Conservation (phyloP, 768 basidiomycete species). For the Psilocybe cyanescens region DNA sequence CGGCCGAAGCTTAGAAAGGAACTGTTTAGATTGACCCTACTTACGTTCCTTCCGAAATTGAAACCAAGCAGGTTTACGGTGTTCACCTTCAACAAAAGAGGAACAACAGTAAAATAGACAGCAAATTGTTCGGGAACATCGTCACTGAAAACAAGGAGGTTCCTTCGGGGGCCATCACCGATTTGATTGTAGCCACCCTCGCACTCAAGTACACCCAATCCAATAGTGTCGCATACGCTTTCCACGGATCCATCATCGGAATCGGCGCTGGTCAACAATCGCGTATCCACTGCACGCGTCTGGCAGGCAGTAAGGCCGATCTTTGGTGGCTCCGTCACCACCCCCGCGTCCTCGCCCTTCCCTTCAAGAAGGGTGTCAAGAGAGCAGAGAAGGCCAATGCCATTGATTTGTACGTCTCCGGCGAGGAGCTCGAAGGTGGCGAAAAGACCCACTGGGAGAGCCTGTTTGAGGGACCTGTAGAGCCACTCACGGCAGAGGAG, state of each 20-base stretch:
- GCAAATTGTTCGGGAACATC: slow-evolving; percentile 80
- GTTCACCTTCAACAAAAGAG: slow-evolving; percentile 87
- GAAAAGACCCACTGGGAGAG: slow-evolving; percentile 93
- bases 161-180: slow-evolving; percentile 75
- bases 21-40: slow-evolving; percentile 78
- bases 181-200: slow-evolving; percentile 94
- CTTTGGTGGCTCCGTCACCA: slow-evolving; percentile 99
- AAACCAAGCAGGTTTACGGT: slow-evolving; percentile 96
- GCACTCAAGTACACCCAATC: slow-evolving; percentile 99
- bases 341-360: slow-evolving; percentile 86
- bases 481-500: slow-evolving; percentile 68
- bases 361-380: slow-evolving; percentile 98
- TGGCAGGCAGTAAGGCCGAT: slow-evolving; percentile 98
- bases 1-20: not conserved
- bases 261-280: slow-evolving; percentile 99
- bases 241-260: slow-evolving; percentile 90
- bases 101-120: slow-evolving; percentile 88
- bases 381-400: slow-evolving; percentile 98
- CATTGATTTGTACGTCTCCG: slow-evolving; percentile 94
- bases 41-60: slow-evolving; percentile 78
- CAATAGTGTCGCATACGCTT: slow-evolving; percentile 96
- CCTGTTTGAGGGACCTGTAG: slow-evolving; percentile 76
- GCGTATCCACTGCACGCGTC: slow-evolving; percentile 97
- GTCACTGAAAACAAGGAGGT: slow-evolving; percentile 90
- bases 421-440: slow-evolving; percentile 85